Percentiles rank a stretch among this genome's conserved stretches.
These are phyloP conservation scores for Neurospora intermedia DNA, from an alignment of 495 filamentous ascomycete species.

Conservation along the genomic window DNA sequence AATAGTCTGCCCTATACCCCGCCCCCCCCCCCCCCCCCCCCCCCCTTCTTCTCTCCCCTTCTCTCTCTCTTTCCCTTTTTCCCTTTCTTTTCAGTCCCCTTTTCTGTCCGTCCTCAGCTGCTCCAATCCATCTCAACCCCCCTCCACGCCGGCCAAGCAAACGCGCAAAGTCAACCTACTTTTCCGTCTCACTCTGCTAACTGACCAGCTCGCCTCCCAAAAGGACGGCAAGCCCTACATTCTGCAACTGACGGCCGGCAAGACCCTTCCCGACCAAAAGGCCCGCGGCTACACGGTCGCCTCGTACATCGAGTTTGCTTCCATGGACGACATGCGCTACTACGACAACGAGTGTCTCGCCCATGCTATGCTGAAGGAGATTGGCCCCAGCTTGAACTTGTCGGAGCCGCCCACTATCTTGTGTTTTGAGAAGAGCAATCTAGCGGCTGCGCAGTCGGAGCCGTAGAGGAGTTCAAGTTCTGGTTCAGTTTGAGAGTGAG, in stretches of 20 bases:
- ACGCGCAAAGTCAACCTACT: not conserved
- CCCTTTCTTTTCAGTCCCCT: not conserved
- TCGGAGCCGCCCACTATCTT: slow-evolving; percentile 38
- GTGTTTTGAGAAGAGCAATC: slow-evolving; percentile 29
- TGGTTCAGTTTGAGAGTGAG: not conserved
- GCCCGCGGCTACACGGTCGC: slow-evolving; percentile 55
- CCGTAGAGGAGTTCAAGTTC: not conserved
- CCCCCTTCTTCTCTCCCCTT: too few relatives aligned
- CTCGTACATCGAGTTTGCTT: slow-evolving; percentile 48
- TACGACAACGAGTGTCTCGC: slow-evolving; percentile 56
- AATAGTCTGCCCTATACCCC: too few relatives aligned
- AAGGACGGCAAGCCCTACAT: slow-evolving; percentile 63
- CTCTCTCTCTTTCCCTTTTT: not conserved
- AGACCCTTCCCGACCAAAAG: slow-evolving; percentile 40
- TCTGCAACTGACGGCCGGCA: slow-evolving; percentile 33
- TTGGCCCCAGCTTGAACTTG: slow-evolving; percentile 22
- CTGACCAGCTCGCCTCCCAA: not conserved
- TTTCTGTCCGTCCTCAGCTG: too few relatives aligned
- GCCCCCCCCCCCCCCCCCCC: too few relatives aligned
- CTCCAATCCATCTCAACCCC: not conserved
- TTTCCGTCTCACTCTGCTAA: not conserved
- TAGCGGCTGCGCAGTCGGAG: not conserved
- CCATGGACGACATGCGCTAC: slow-evolving; percentile 57
- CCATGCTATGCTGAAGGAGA: slow-evolving; percentile 48
- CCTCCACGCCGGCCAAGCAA: not conserved